Evolutionary conservation across 2,329 filamentous ascomycete genomes (phyloP), one percentile per base, ranked within the genome.

Genomic region (Lachnellula willkommii): DNA sequence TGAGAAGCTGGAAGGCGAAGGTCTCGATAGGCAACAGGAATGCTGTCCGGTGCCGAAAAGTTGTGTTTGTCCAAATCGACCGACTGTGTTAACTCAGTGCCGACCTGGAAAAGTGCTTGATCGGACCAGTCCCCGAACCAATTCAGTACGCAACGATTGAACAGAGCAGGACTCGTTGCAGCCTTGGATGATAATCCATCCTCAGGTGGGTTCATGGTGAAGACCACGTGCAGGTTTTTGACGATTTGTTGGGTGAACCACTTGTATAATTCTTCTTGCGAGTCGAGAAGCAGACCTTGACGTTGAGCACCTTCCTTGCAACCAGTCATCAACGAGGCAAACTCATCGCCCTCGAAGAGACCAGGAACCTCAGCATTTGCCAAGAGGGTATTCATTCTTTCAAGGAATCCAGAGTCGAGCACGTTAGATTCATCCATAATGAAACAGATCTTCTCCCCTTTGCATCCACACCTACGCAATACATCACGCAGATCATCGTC

Each of bases 111-210:
- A 20, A 99, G 81, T 39, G 94, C 95, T 75, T 99, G 94, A 72
- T 99, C 94, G 52, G 94, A 99, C 94, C 94, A 99, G 74, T 99
- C 94, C 62, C 94, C 94, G 71, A 99, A 96, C 94, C 94, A 99
- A 75, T 99, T 99, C 65, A 99, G 86, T 49, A 99, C 94, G 70
- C 94, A 99, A 80, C 94, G 88, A 77, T 99, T 99, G 87, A 99
- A 99, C 68, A 99, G 76, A 42, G 94, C 94, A 58, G 94, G 94
- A 81, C 91, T 96, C 3, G 95, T 99, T 28, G 94, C 95, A 55
- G 94, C 94, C 77, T 96, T 97, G 35, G 91, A 96, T 1, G 90
- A 94, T 8, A 99, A 77, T 0, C 94, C 93, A 65, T 94, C 94
- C 69, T 96, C 90, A 0, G 94, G 95, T 14, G 94, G 94, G 72